phyloP scores from a whole-genome alignment of 2,329 filamentous ascomycete species.

The Penicillium sp. region DNA sequence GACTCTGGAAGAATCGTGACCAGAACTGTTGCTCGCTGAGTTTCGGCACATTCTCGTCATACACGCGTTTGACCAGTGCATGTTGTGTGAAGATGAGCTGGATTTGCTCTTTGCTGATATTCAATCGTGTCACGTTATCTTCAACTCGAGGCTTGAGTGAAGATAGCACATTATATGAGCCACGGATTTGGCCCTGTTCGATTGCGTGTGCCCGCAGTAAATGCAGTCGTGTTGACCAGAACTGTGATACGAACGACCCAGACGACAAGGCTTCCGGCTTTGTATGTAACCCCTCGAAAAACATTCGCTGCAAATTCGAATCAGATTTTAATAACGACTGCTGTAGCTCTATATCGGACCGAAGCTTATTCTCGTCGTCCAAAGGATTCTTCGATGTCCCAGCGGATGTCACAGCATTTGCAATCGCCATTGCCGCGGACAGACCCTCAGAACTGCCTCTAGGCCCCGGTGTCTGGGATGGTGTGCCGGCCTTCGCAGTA shows the following conservation, averaged over 20 bases:
- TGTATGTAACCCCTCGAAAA: constrained; percentile 76
- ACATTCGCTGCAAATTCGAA: constrained; percentile 71
- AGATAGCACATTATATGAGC: constrained; percentile 90
- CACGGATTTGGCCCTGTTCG: constrained; percentile 79
- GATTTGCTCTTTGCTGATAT: constrained; percentile 87
- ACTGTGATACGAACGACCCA: constrained; percentile 81
- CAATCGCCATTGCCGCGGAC: constrained; percentile 74
- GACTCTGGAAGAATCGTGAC: constrained; percentile 89
- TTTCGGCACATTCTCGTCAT: constrained; percentile 88
- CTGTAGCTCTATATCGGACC: constrained; percentile 76
- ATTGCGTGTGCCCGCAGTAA: constrained; percentile 87
- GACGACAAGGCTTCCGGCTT: constrained; percentile 82
- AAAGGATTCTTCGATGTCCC: constrained; percentile 55
- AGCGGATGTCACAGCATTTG: constrained; percentile 61
- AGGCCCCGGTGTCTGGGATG: constrained; percentile 35
- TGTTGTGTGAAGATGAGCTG: constrained; percentile 92
- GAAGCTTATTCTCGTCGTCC: constrained; percentile 79
- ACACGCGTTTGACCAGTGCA: constrained; percentile 82
- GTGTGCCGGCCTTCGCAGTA: constrained; percentile 57
- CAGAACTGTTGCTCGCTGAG: constrained; percentile 80
- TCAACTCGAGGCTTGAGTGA: constrained; percentile 78
- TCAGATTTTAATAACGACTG: constrained; percentile 84
- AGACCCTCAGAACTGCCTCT: constrained; percentile 43
- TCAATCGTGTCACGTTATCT: constrained; percentile 72
- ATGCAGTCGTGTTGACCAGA: constrained; percentile 88